These are phyloP conservation scores for Cryphonectria naterciae DNA, from an alignment of 2,329 filamentous ascomycete genomes.

Conservation along the genomic window DNA sequence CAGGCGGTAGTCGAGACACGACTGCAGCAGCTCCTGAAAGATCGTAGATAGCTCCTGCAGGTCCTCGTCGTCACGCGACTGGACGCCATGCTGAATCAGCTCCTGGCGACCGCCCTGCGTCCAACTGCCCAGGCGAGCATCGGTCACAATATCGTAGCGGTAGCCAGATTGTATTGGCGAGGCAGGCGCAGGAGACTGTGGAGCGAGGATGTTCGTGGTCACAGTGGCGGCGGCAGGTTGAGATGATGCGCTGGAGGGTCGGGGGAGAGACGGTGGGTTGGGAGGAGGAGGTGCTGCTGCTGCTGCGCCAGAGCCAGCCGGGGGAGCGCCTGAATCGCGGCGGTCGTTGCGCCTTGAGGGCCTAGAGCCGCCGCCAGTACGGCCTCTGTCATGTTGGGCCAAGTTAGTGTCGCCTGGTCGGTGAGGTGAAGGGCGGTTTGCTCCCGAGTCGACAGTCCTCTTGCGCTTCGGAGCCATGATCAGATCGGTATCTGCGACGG, in stretches of 20 bases:
- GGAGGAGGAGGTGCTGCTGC: slow-evolving; percentile 13
- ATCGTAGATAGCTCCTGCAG: slow-evolving; percentile 69
- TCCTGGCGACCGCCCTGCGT: slow-evolving; percentile 65
- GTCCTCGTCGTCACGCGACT: slow-evolving; percentile 70
- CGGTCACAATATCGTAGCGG: slow-evolving; percentile 76
- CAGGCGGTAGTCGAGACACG: slow-evolving; percentile 72
- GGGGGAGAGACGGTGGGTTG: slow-evolving; percentile 39
- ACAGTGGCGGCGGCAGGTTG: slow-evolving; percentile 33
- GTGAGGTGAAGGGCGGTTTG: slow-evolving; percentile 63
- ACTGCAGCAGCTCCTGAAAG: slow-evolving; percentile 83
- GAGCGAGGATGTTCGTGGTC: slow-evolving; percentile 31
- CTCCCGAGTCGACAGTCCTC: slow-evolving; percentile 53
- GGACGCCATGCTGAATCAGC: slow-evolving; percentile 66
- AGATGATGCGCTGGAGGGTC: slow-evolving; percentile 45
- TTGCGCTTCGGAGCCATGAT: slow-evolving; percentile 65
- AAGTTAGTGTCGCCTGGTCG: slow-evolving; percentile 60
- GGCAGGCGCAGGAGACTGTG: slow-evolving; percentile 35
- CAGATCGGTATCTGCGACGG: slow-evolving; percentile 18
- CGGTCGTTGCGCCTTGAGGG: slow-evolving; percentile 53
- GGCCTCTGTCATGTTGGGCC: slow-evolving; percentile 61
- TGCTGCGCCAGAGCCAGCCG: slow-evolving; percentile 14
- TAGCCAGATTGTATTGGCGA: slow-evolving; percentile 54
- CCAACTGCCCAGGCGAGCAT: slow-evolving; percentile 72
- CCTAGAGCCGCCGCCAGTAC: slow-evolving; percentile 50
- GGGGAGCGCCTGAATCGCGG: slow-evolving; percentile 50